Base-by-base conservation (phyloP, 2,329 filamentous ascomycete species). In the Tympanopsis confertula region DNA sequence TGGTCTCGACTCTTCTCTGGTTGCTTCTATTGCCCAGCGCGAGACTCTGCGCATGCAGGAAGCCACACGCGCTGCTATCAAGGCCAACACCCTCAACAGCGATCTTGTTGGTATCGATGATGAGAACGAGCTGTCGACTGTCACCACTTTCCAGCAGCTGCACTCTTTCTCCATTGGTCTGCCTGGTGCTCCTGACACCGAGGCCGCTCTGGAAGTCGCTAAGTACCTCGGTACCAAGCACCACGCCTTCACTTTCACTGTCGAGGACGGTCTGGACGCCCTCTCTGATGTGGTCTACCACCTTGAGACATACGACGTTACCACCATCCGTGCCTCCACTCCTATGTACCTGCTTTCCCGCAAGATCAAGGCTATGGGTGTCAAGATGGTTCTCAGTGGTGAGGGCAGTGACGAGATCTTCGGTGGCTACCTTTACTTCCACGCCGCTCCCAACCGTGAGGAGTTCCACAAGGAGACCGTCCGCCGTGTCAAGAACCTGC, bases 81-180 rank as follows among this genome's bases (percentile, higher is more conserved):
- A 68, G 41, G 70, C 78, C 49, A 62, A 71, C 37, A 71, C 79
- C 46, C 66, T 65, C 38, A 74, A 73, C 43, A 78, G 82, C 52
- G 77, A 85, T 36, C 72, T 96, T 35, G 89, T 95, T 42, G 91
- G 91, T 52, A 93, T 98, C 50, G 91, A 96, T 52, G 88, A 94
- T 55, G 77, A 89, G 41, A 82, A 94, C 68, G 76, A 89, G 54
- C 67, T 96, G 43, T 86, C 82, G 36, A 94, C 88, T 13, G 76
- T 94, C 44, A 91, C 88, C 39, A 86, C 91, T 53, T 78, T 96
- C 39, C 87, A 89, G 24, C 85, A 96, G 61, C 78, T 98, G 61
- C 93, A 96, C 76, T 95, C 88, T 13, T 98, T 98, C 72, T 98
- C 91, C 13, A 98, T 98, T 48, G 91, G 91, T 55, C 78, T 98